Base-by-base conservation (phyloP, 23 red algal species). In the Gracilaria domingensis region DNA sequence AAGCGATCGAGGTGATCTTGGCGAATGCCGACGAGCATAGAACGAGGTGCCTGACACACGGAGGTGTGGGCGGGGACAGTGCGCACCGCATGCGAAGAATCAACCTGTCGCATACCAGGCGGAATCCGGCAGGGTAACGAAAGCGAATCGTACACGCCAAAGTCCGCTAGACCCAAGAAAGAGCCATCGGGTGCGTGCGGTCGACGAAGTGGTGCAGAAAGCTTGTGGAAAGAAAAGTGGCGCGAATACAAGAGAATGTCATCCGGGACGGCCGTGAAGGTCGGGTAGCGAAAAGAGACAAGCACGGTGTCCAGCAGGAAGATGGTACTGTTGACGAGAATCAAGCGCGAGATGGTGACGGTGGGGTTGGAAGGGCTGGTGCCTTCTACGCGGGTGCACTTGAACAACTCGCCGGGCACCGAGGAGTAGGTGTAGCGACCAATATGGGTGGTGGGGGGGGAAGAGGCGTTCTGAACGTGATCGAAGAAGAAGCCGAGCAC, bases 401-500 rank as follows among this genome's bases (percentile, higher is more conserved):
- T 79, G 34, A 89, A 47, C 20, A 89, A 47, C 35, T 89, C 72
- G 3, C 75, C 33, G 66, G 47, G 38, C 0, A 49, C 45, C 34
- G 86, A 64, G 5, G 42, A 89, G 58, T 89, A 89, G 38, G 72
- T 54, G 37, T 89, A 89, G 38, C 61, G 69, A 17, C 86, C 86
- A 11, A 73, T 56, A 12, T 71, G 50, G 23, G 69, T 57, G n/a
- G 55, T 66, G 20, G 38, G 33, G 33, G 75, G 72, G 17, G 71
- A 56, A 9, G 67, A 59, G 71, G 75, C 24, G 69, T 78, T 71
- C 53, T 66, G 45, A 26, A 54, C 56, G 21, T 32, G 54, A 26
- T 89, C 86, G 75, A 78, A 50, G 61, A 79, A 89, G 39, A 75
- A 79, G n/a, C 86, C 86, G 73, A 39, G 55, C 33, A 89, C 86